Evolutionary conservation across 2,329 filamentous ascomycete genomes (phyloP).

Genomic region (Exutisphaerella laricina): DNA sequence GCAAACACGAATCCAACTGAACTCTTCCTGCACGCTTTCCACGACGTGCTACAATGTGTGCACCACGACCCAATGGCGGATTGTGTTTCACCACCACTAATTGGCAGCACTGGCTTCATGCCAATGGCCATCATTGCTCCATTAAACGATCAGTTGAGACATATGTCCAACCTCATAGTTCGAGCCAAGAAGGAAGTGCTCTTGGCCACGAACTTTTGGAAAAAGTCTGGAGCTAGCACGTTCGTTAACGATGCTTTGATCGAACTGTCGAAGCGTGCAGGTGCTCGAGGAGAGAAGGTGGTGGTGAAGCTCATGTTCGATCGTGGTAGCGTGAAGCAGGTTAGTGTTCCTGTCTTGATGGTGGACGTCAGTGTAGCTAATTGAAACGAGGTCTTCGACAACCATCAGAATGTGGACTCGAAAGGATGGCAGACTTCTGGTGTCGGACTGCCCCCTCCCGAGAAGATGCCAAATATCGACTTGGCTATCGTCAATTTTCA

Average conservation of each 20-base stretch:
- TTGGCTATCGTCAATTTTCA: conserved; percentile 70
- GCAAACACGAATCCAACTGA: conserved; percentile 57
- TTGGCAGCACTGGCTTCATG: conserved; percentile 57
- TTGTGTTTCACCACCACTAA: conserved; percentile 54
- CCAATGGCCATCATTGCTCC: conserved; percentile 65
- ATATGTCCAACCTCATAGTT: conserved; percentile 71
- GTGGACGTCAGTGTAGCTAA: conserved; percentile 5
- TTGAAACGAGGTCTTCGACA: conserved; percentile 47
- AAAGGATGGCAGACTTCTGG: conserved; percentile 51
- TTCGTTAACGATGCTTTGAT: conserved; percentile 63
- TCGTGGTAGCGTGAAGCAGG: conserved; percentile 59
- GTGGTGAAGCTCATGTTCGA: conserved; percentile 74
- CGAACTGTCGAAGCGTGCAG: conserved; percentile 63
- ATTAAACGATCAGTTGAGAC: conserved; percentile 64
- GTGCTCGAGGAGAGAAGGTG: conserved; percentile 51
- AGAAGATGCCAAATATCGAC: conserved; percentile 66
- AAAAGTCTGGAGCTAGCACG: conserved; percentile 60
- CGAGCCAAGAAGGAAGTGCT: conserved; percentile 67
- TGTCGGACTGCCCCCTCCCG: conserved; percentile 55
- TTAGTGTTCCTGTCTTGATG: conserved; percentile 17
- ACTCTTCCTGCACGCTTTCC: conserved; percentile 63
- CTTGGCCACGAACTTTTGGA: conserved; percentile 72
- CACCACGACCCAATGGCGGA: conserved; percentile 48
- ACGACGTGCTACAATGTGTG: conserved; percentile 56
- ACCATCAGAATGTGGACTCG: conserved; percentile 56